These are phyloP conservation scores for Passiflora organensis DNA, from an alignment of 345 rosid genomes.

Conservation along the genomic window DNA sequence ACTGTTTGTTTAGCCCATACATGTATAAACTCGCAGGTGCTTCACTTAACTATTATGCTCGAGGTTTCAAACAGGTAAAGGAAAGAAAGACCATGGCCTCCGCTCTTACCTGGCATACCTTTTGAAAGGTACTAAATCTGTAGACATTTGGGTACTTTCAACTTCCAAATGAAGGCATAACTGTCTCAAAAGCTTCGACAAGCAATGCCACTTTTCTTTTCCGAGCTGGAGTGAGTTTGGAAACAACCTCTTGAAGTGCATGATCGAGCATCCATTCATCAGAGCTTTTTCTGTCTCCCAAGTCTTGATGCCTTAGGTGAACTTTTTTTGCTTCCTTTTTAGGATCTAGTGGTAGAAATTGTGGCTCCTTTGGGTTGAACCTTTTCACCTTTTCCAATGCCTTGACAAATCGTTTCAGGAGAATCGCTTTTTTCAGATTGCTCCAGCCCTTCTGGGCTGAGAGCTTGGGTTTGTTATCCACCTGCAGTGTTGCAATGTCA, in stretches of 20 bases:
- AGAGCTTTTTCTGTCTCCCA: constrained; percentile 47
- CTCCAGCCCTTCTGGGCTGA: constrained; percentile 17
- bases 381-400: constrained; percentile 64
- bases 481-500: constrained; percentile 3
- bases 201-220: constrained; percentile 74
- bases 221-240: constrained; percentile 74
- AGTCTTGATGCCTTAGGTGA: constrained; percentile 55
- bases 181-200: constrained; percentile 83
- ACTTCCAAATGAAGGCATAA: constrained; percentile 30
- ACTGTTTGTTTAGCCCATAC: no score
- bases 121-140: no score
- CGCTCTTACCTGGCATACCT: no score
- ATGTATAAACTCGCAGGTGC: no score
- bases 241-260: constrained; percentile 71
- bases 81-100: no score
- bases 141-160: no score
- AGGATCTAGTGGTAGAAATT: constrained; percentile 37
- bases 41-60: no score
- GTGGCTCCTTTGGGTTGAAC: constrained; percentile 46
- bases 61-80: no score
- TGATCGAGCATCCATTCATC: constrained; percentile 95
- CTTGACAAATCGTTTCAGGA: constrained; percentile 58
- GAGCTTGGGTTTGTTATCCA: constrained; percentile 18
- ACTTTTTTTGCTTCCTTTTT: constrained; percentile 56
- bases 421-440: constrained; percentile 25